Conservation (phyloP, 306 rosid species). For the Quercus ilex region DNA sequence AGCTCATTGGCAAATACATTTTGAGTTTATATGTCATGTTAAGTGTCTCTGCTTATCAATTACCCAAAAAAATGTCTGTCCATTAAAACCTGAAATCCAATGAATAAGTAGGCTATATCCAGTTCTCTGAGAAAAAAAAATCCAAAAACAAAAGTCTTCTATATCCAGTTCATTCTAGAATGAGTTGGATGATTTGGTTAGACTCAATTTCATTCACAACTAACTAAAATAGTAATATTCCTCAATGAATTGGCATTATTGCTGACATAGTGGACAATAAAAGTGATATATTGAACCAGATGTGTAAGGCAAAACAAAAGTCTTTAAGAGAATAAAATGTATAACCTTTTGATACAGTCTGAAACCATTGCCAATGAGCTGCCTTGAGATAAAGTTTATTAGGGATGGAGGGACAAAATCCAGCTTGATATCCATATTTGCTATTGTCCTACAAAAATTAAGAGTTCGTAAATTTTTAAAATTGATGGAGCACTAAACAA, state of each 20-base stretch:
- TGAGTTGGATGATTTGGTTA: conserved; percentile 5
- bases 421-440: conserved; percentile 87
- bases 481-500: conserved; percentile 4
- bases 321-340: conserved; percentile 8
- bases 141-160: not conserved
- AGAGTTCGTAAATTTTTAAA: conserved; percentile 18
- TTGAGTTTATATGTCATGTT: not conserved
- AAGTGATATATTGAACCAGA: not conserved
- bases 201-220: conserved; percentile 3
- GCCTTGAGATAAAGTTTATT: conserved; percentile 88
- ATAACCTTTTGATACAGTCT: conserved; percentile 83
- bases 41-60: not conserved
- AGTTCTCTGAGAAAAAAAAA: not conserved
- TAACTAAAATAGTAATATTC: conserved; percentile 1
- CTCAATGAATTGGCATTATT: conserved; percentile 5
- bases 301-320: not conserved
- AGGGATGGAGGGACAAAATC: conserved; percentile 82
- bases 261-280: not conserved
- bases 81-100: not conserved
- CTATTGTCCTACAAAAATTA: conserved; percentile 68
- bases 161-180: not conserved
- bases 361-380: conserved; percentile 90
- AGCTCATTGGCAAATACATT: not conserved
- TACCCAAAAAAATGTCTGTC: too few species aligned
- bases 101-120: not conserved